Evolutionary conservation across 345 rosid species (phyloP), one percentile per base, ranked within the genome.

Genomic region (Erodium maritimum): DNA sequence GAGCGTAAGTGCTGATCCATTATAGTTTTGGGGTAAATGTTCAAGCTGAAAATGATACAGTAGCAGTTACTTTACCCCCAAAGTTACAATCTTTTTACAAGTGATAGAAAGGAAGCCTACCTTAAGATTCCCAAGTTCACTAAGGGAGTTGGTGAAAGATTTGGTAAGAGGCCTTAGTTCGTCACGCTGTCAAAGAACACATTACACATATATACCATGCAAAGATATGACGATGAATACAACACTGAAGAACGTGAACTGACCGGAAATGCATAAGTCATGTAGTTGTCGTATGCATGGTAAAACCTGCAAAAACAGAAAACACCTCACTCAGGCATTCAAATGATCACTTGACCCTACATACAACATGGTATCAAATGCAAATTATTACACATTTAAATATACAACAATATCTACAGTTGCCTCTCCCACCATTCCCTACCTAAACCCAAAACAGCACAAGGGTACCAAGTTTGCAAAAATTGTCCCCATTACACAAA

Each of bases 81-180:
- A 37, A 34, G 29, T 23, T 0, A 33, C 37, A 16, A 4, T 23
- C 21, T 21, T 12, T 18, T 6, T 42, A 21, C 34, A 50, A 52
- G 19, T 58, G 63, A 66, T 52, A 59, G 55, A 70, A 52, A 46
- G 14, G 37, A 8, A 54, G 46, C 20, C 59, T 74, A 91, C 96
- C 88, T 79, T 86, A 19, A 91, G 77, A 79, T 91, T 91, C 61
- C 98, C 98, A 65, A 91, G 98, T 78, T 91, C 95, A 24, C 90
- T 80, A 48, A 91, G 95, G 5, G 98, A 91, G 83, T 91, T 84
- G 0, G 98, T 91, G 79, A 78, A 86, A 72, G 79, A 77, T 71
- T 81, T 84, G 29, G 82, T 81, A 62, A 91, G 83, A 64, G 98
- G 96, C 77, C 82, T 88, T 23, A 88, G 77, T 82, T 88, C 98